Percentiles rank a stretch among this genome's conserved stretches.
These are phyloP conservation scores for Liriodendron chinense DNA, from an alignment of 164 flowering plant species.

Conservation along the genomic window DNA sequence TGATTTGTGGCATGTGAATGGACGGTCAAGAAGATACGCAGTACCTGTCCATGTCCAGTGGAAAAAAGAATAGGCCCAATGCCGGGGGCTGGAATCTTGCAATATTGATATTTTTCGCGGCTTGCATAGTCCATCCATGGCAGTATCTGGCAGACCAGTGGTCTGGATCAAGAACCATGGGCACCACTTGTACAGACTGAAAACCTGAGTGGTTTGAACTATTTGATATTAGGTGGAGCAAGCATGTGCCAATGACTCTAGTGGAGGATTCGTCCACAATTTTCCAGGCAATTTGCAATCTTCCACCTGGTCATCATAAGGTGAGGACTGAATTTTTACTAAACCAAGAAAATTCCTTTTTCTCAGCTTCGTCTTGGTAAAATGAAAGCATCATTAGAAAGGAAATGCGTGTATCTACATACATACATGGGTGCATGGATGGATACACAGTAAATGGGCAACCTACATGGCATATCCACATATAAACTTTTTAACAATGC, in stretches of 20 bases:
- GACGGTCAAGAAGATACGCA: too few relatives aligned
- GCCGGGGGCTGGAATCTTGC: not conserved
- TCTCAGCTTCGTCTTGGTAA: too few relatives aligned
- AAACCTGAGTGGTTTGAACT: not conserved
- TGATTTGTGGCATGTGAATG: too few relatives aligned
- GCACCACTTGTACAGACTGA: not conserved
- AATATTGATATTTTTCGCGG: not conserved
- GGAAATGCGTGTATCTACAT: too few relatives aligned
- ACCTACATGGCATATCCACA: too few relatives aligned
- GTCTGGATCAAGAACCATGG: not conserved
- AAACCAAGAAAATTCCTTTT: too few relatives aligned
- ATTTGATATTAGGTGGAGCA: conserved; percentile 8
- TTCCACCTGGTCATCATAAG: conserved; percentile 1
- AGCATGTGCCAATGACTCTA: conserved; percentile 1
- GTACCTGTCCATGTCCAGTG: too few relatives aligned
- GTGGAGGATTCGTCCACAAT: conserved; percentile 3
- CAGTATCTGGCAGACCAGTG: not conserved
- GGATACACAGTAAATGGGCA: too few relatives aligned
- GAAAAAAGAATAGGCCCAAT: too few relatives aligned
- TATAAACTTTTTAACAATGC: too few relatives aligned
- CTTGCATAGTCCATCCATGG: not conserved
- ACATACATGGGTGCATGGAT: too few relatives aligned
- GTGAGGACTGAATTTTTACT: not conserved
- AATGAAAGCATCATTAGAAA: too few relatives aligned
- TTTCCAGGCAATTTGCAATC: conserved; percentile 3